Conservation (phyloP, 257 asterid genomes). For the Knoxia roxburghii region DNA sequence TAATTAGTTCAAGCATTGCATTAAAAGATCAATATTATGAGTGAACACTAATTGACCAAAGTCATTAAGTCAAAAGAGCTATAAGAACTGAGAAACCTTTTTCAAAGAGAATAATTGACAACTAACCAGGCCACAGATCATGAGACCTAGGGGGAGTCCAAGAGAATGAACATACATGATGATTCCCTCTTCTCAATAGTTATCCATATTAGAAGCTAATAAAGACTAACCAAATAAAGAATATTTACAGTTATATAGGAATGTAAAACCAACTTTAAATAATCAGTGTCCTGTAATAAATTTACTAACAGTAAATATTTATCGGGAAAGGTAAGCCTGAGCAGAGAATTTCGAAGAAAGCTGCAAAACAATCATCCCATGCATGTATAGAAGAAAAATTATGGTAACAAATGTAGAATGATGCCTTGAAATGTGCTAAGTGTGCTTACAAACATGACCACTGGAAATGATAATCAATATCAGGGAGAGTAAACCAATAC, state of each 20-base stretch:
- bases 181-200: neutral
- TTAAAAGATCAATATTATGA: neutral
- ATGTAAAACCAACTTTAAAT: neutral
- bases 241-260: neutral
- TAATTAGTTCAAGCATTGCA: neutral
- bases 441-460: neutral
- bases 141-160: neutral
- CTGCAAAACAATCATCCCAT: neutral
- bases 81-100: too few species aligned
- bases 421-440: neutral
- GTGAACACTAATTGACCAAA: neutral
- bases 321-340: neutral
- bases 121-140: neutral
- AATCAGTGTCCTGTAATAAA: too few species aligned
- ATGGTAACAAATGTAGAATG: neutral
- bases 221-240: too few species aligned
- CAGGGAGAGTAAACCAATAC: neutral
- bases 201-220: too few species aligned
- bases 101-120: neutral
- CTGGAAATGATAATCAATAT: neutral
- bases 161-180: neutral
- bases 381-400: neutral
- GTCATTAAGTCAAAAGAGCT: neutral
- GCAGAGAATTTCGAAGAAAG: neutral
- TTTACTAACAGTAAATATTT: neutral